Evolutionary conservation across 1,139 yeast species (phyloP), one percentile per base, ranked within the genome.

Genomic region (Saccharomyces hybrid): DNA sequence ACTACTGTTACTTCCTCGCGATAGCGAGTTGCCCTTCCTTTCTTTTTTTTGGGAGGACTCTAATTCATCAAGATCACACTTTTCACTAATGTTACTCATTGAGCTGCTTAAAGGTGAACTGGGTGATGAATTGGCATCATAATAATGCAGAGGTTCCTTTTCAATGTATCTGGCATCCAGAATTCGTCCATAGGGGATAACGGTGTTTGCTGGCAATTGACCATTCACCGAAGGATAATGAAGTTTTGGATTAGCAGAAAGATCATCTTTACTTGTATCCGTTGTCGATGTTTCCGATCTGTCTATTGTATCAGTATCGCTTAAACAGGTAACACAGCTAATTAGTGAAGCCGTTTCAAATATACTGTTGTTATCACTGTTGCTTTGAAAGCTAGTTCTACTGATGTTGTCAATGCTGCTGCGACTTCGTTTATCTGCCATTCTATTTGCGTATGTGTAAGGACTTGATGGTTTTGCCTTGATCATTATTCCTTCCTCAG

Each of bases 301-400:
- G 13, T 38, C 44, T 38, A 38, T 38, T 20, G 44, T 38, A 38
- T 38, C 44, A 13, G 44, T 57, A 42, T 66, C 70, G 48, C 71
- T 67, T 46, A 68, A 50, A 51, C 71, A 68, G 6, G 71, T 67
- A 25, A 68, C 69, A 51, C 71, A 68, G 46, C 71, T 67, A 49
- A 67, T 61, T 28, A 64, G 52, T 7, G 71, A 68, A 2, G 69
- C 61, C 6, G 70, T 64, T 38, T 68, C 71, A 31, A 64, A 59
- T 27, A 57, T 55, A 44, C 60, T 57, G 44, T 56, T 56, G 14
- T 54, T 54, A 25, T 61, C 61, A n/a, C 54, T 52, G 27, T 55
- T 55, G 46, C 60, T 57, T 41, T 50, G 56, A 42, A 51, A 51
- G 50, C 53, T 58, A 38, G 54, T 44, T 27, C 51, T 57, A 38